These are phyloP conservation scores for Taiozyma sp. DNA, from an alignment of 1,139 yeast genomes.

Conservation along the genomic window DNA sequence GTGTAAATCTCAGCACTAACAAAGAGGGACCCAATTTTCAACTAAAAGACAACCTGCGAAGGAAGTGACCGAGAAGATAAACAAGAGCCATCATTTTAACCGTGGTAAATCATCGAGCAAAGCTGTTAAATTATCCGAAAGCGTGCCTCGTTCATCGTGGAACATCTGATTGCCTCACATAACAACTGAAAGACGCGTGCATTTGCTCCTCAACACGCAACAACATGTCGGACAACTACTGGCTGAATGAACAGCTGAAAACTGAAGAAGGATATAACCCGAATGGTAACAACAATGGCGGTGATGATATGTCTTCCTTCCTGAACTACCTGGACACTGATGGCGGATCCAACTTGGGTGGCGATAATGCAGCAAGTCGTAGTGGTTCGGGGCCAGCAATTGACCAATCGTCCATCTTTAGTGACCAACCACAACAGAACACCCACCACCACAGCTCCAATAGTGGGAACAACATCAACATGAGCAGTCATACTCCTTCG, in stretches of 20 bases:
- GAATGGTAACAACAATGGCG: conserved; percentile 8
- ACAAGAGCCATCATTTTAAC: background rate
- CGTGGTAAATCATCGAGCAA: background rate
- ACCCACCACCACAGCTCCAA: conserved; percentile 7
- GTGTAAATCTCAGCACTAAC: background rate
- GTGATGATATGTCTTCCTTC: conserved; percentile 24
- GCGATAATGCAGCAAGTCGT: conserved; percentile 1
- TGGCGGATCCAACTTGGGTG: conserved; percentile 1
- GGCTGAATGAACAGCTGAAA: conserved; percentile 22
- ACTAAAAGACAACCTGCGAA: background rate
- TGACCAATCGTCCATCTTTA: conserved; percentile 9
- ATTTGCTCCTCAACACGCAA: background rate
- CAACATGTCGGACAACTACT: conserved; percentile 23
- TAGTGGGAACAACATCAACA: conserved; percentile 7
- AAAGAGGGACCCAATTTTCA: background rate
- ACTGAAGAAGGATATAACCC: conserved; percentile 16
- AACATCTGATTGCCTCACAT: background rate
- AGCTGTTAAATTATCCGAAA: background rate
- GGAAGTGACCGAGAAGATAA: background rate
- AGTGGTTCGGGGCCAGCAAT: conserved; percentile 2
- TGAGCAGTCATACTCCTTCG: background rate
- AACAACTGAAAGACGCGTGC: background rate
- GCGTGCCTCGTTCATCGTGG: background rate
- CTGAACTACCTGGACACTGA: conserved; percentile 21
- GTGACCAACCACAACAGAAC: conserved; percentile 3